Evolutionary conservation across 2,329 filamentous ascomycete species (phyloP), one percentile per base, ranked within the genome.

Genomic region (Monilinia fructigena): DNA sequence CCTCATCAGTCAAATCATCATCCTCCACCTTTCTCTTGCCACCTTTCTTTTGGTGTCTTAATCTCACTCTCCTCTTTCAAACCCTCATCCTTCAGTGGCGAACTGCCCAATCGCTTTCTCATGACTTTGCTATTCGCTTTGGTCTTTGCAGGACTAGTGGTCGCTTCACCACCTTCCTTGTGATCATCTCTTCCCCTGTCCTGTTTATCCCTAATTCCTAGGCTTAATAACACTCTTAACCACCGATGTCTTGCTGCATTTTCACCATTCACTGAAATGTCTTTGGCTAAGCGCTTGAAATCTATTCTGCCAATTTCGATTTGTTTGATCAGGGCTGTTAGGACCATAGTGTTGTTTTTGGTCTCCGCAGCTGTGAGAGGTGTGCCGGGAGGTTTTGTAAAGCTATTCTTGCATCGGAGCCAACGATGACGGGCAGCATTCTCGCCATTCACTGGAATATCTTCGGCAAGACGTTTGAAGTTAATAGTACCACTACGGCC

Each of bases 11-110:
- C 18, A 63, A 40, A n/a, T n/a, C 11, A 12, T 20, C 48, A 40
- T 63, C 48, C 35, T 63, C 23, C 23, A 31, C 28, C 48, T 55
- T 63, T 31, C 60, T 63, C 35, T 63, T 63, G 23, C 48, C 18
- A 26, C 6, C 2, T 28, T 28, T 54, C 16, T 11, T 11, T 55
- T 5, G n/a, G 60, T 28, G 35, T 42, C n/a, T 42, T 35, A 10
- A 54, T 2, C 6, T 23, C 16, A 1, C 12, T 55, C 28, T 2
- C 60, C 23, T 55, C 35, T 11, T 38, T 42, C 16, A 5, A 14
- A 11, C 31, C 28, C 18, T 42, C 48, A 12, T 54, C 18, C 23
- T 54, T 55, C 16, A 53, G 11, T 18, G 60, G 60, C 23, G 60
- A 53, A 8, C 50, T 47, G 1, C 16, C 35, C 10, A 42, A 11